Base-by-base conservation (phyloP, 352 stramenopile genomes). In the Pythium phragmiticola region DNA sequence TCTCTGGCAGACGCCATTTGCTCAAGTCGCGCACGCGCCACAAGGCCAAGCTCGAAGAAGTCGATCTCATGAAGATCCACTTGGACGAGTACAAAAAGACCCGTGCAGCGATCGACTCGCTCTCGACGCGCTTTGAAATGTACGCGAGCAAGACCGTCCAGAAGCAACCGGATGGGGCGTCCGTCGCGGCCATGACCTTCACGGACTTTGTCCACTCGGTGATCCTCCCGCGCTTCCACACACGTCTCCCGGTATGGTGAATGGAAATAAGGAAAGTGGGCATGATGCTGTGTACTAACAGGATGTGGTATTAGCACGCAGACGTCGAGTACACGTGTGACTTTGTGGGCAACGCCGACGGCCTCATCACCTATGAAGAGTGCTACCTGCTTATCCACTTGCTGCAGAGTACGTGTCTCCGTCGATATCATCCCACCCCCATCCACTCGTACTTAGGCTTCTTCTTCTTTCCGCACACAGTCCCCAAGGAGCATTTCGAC, bases 151-250 rank as follows among this genome's bases (percentile, higher is more conserved):
- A 78, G 60, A 77, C 57, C 26, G 59, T 89, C 33, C 65, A 73
- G 2, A 34, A 49, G 53, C 8, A 11, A 16, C 21, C 39, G 0
- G 65, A 58, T 7, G 70, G 68, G 11, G 66, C 68, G 45, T 45
- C 52, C 8, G 69, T 65, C 21, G 73, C 73, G 34, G 75, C 62
- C 50, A 92, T 93, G 84, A 93, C 69, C n/a, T 91, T 89, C 65
- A 92, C 84, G 16, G 77, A 91, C 71, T 93, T 93, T 57, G 50
- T 93, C 50, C 81, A 90, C 60, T 89, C 84, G 53, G 72, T 90
- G 39, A 76, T 89, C 28, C 68, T 93, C 12, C 79, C 81, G 14
- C 82, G 83, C 62, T 92, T 92, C 69, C 82, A 82, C 65, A 68
- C 84, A 28, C 72, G 76, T 30, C 45, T 70, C 7, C 82, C 82